These are phyloP conservation scores for Huntiella moniliformis DNA, from an alignment of 2,329 filamentous ascomycete genomes.

Conservation along the genomic window DNA sequence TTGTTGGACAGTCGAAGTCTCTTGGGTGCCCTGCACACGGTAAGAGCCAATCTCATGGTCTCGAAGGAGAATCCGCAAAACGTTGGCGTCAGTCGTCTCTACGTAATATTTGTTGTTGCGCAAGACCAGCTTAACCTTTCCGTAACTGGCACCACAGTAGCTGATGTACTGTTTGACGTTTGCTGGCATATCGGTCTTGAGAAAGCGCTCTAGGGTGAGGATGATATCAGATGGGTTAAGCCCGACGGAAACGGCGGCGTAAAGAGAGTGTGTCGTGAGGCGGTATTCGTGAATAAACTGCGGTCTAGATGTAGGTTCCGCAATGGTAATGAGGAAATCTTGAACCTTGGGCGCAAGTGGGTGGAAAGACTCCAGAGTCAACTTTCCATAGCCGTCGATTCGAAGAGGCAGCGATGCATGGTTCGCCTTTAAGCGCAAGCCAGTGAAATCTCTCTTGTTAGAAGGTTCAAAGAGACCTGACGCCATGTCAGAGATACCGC, in stretches of 20 bases:
- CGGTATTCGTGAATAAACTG: constrained; percentile 86
- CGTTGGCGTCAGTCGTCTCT: constrained; percentile 72
- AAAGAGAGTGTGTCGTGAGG: constrained; percentile 79
- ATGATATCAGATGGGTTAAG: constrained; percentile 79
- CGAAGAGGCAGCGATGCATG: constrained; percentile 79
- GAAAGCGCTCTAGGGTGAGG: constrained; percentile 66
- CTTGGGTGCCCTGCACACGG: constrained; percentile 51
- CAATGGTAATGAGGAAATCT: constrained; percentile 89
- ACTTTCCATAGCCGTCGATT: constrained; percentile 75
- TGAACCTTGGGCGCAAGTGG: constrained; percentile 72
- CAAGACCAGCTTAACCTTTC: constrained; percentile 85
- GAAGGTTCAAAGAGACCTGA: constrained; percentile 27
- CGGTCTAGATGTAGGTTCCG: constrained; percentile 79
- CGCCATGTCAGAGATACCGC: constrained; percentile 23
- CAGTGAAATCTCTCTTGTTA: constrained; percentile 50
- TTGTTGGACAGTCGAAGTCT: constrained; percentile 63
- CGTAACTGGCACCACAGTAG: constrained; percentile 73
- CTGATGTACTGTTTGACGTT: constrained; percentile 60
- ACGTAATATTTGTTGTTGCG: constrained; percentile 91
- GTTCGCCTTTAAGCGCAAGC: constrained; percentile 66
- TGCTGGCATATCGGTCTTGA: constrained; percentile 74
- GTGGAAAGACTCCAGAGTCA: constrained; percentile 88
- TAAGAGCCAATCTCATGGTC: constrained; percentile 67
- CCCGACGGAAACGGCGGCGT: constrained; percentile 91
- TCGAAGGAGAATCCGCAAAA: constrained; percentile 71